Evolutionary conservation across 2,329 filamentous ascomycete genomes (phyloP).

Genomic region (Zymoseptoria brevis): DNA sequence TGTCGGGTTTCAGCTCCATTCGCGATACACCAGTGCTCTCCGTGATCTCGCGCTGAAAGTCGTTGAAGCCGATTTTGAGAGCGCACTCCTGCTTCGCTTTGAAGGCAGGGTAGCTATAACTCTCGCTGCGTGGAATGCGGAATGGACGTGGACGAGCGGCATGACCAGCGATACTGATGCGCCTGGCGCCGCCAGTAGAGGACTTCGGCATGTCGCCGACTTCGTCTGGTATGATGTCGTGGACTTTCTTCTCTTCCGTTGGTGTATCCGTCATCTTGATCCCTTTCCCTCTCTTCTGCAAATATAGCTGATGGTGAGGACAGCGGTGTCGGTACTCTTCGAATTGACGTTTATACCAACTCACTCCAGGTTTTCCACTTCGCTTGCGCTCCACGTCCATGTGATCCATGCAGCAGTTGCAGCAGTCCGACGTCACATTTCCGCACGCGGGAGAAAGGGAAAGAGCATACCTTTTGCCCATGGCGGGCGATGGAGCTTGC

Average conservation of each 20-base stretch:
- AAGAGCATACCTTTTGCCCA: slow-evolving; percentile 26
- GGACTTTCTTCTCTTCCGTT: slow-evolving; percentile 17
- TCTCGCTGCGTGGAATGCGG: slow-evolving; percentile 27
- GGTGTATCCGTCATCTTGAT: slow-evolving; percentile 17
- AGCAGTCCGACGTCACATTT: slow-evolving; percentile 11
- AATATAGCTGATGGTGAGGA: neutral
- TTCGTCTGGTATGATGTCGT: slow-evolving; percentile 17
- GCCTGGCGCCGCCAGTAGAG: neutral
- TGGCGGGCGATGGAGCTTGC: slow-evolving; percentile 13
- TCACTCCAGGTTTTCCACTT: neutral
- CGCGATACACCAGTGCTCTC: slow-evolving; percentile 22
- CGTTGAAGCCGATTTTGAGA: slow-evolving; percentile 26
- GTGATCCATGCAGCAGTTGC: neutral
- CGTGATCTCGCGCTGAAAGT: slow-evolving; percentile 26
- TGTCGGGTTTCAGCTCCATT: slow-evolving; percentile 20
- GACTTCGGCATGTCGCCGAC: neutral
- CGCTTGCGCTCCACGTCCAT: neutral
- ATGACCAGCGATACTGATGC: slow-evolving; percentile 20
- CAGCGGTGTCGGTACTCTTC: neutral
- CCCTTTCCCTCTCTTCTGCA: neutral
- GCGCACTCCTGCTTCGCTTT: slow-evolving; percentile 27
- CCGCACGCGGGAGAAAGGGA: slow-evolving; percentile 1
- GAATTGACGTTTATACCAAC: neutral
- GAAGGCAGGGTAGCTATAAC: slow-evolving; percentile 26
- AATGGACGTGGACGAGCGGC: slow-evolving; percentile 28